Evolutionary conservation across 352 stramenopile genomes (phyloP).

Genomic region (Peronosclerospora sorghi): DNA sequence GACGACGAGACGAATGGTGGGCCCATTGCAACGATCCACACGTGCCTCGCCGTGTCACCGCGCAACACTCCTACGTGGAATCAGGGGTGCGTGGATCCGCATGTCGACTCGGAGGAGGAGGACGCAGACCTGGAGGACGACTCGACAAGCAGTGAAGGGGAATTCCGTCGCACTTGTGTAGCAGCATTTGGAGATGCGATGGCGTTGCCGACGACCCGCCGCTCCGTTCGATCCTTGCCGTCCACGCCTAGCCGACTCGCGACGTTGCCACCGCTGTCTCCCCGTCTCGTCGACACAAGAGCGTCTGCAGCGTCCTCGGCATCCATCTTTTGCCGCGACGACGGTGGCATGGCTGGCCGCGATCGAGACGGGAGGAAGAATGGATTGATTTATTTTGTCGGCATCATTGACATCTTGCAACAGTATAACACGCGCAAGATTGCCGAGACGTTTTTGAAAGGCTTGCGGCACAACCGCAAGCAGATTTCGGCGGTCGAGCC

Average conservation of each 20-base stretch:
- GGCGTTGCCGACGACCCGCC: conserved; percentile 11
- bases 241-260: conserved; percentile 8
- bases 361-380: conserved; percentile 55
- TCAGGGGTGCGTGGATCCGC: conserved; percentile 6
- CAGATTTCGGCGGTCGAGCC: conserved; percentile 84
- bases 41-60: conserved; percentile 14
- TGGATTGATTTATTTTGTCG: conserved; percentile 83
- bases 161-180: conserved; percentile 8
- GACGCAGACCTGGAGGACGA: conserved; percentile 27
- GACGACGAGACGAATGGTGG: conserved; percentile 2
- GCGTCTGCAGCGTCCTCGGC: conserved; percentile 34
- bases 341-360: conserved; percentile 59
- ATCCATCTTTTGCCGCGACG: conserved; percentile 65
- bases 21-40: conserved; percentile 2
- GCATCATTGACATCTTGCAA: conserved; percentile 91
- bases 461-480: conserved; percentile 70
- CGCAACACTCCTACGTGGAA: conserved; percentile 15
- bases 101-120: conserved; percentile 20
- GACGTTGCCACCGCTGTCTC: conserved; percentile 28
- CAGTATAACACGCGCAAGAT: conserved; percentile 90
- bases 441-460: conserved; percentile 85
- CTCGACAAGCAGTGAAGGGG: conserved; percentile 28
- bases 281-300: conserved; percentile 36
- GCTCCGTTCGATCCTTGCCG: conserved; percentile 8
- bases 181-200: conserved; percentile 13